Percentiles rank a stretch among this genome's conserved stretches.
Conservation (phyloP, 2,329 filamentous ascomycete species). For the Cercospora beticola region DNA sequence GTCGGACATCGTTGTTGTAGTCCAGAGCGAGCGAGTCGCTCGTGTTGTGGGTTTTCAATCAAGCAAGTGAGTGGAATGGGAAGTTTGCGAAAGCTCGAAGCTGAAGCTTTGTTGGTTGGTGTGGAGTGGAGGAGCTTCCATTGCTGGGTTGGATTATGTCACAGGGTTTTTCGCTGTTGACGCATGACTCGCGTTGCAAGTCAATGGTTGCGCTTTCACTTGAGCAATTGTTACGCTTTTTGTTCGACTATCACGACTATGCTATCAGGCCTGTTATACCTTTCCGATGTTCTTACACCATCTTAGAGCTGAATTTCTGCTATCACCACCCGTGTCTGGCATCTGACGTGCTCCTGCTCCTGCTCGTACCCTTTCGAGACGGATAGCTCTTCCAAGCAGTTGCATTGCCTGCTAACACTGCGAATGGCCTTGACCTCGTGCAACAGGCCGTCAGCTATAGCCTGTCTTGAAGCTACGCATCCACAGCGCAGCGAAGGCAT, state of each 20-base stretch:
- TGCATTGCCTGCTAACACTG: neutral
- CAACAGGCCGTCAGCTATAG: neutral
- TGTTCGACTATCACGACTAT: neutral
- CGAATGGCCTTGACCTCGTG: neutral
- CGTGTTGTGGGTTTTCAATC: neutral
- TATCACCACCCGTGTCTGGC: neutral
- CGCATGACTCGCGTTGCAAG: neutral
- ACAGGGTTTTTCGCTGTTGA: neutral
- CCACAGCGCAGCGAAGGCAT: neutral
- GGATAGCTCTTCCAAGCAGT: neutral
- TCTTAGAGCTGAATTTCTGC: neutral
- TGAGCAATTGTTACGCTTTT: neutral
- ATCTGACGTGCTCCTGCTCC: neutral
- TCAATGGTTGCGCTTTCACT: too few species aligned
- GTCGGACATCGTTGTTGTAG: conserved; percentile 1
- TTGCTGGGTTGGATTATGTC: neutral
- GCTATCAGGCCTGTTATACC: neutral
- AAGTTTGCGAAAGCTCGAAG: neutral
- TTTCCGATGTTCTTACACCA: neutral
- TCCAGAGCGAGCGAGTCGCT: neutral
- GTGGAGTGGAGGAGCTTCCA: neutral
- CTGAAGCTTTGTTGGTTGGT: neutral
- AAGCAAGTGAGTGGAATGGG: neutral
- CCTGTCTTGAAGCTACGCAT: neutral
- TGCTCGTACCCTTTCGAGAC: too few species aligned